Conservation (phyloP, 106 monocot genomes). For the Xerophyta viscosa region DNA sequence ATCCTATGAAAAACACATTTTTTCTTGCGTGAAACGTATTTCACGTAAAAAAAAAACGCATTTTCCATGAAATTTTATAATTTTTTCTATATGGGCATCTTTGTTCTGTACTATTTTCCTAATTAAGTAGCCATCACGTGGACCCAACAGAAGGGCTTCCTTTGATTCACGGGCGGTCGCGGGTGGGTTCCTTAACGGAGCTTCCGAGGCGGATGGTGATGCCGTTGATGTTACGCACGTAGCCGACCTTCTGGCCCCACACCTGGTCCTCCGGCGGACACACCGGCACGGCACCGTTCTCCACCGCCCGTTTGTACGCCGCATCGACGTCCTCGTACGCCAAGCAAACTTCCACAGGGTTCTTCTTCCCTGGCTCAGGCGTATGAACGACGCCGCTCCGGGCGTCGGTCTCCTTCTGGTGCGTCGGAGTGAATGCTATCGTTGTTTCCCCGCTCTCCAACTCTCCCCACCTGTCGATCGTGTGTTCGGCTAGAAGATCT, state of each 20-base stretch:
- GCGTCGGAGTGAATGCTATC: conserved; percentile 69
- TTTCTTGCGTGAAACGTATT: too few species aligned
- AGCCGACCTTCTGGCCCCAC: conserved; percentile 91
- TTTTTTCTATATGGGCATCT: too few species aligned
- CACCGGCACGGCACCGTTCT: conserved; percentile 62
- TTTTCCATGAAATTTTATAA: too few species aligned
- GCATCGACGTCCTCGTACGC: conserved; percentile 63
- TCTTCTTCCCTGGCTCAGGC: conserved; percentile 22
- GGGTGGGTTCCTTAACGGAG: conserved; percentile 15
- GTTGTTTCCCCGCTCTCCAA: conserved; percentile 78
- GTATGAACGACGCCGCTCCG: conserved; percentile 38
- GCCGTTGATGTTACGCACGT: conserved; percentile 71
- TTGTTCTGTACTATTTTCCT: background rate
- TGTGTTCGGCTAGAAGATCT: too few species aligned
- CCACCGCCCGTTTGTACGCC: conserved; percentile 64
- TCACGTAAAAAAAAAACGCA: too few species aligned
- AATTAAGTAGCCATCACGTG: background rate
- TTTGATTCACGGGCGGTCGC: background rate
- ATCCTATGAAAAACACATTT: too few species aligned
- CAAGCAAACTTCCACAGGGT: conserved; percentile 70
- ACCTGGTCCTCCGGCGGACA: conserved; percentile 60
- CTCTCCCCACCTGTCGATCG: conserved; percentile 68
- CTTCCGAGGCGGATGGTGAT: conserved; percentile 65
- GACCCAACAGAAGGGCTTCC: background rate
- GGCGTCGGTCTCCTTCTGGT: conserved; percentile 72